Percentiles rank a stretch among this genome's conserved stretches.
Evolutionary conservation across 371 early-diverging fungal genomes (phyloP).

Genomic region (Mortierella polycephala): DNA sequence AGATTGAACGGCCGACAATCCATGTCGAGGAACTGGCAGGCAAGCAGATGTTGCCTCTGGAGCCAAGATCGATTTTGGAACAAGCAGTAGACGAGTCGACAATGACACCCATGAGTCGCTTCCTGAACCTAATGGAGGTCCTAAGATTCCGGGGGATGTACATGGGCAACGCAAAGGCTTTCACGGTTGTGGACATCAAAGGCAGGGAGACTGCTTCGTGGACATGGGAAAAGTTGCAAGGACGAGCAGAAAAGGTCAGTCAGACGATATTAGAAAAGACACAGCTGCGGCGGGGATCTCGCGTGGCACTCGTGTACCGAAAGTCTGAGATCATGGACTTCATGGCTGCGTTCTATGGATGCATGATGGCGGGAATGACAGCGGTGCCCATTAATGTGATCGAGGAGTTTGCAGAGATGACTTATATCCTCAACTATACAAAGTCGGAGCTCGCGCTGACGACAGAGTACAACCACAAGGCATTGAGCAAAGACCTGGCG

Average conservation of each 20-base stretch:
- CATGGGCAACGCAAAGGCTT: conserved; percentile 61
- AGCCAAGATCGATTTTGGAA: conserved; percentile 50
- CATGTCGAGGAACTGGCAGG: conserved; percentile 54
- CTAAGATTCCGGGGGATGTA: conserved; percentile 50
- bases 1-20: conserved; percentile 49
- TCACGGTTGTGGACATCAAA: conserved; percentile 77
- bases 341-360: conserved; percentile 79
- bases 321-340: conserved; percentile 84
- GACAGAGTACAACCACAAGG: conserved; percentile 80
- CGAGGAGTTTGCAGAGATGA: conserved; percentile 82
- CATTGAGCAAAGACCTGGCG: conserved; percentile 75
- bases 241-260: conserved; percentile 76
- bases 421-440: conserved; percentile 76
- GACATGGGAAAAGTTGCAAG: conserved; percentile 81
- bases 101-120: conserved; percentile 54
- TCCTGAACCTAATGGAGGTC: conserved; percentile 45
- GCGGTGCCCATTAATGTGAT: conserved; percentile 87
- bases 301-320: conserved; percentile 83
- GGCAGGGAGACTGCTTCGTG: conserved; percentile 74
- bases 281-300: conserved; percentile 67
- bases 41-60: conserved; percentile 54
- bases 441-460: conserved; percentile 77
- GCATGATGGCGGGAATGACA: conserved; percentile 83
- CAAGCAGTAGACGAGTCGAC: conserved; percentile 53
- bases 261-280: conserved; percentile 69